These are phyloP conservation scores for Camellia granthamiana DNA, from an alignment of 148 eudicot species.

Conservation along the genomic window DNA sequence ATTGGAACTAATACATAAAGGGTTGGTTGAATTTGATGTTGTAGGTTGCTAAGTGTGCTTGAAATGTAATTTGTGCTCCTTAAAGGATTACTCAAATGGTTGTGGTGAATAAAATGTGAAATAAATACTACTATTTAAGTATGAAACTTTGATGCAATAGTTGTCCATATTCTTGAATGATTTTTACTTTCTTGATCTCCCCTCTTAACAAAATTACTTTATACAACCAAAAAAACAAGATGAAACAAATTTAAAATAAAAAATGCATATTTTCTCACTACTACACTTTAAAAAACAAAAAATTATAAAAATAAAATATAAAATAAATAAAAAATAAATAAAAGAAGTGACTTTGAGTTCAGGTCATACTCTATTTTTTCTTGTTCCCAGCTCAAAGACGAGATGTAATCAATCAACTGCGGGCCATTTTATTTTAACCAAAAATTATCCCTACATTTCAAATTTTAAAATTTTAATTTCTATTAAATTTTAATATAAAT, in stretches of 20 bases:
- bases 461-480: no score
- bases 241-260: no score
- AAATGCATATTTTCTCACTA: background rate
- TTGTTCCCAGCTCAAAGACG: no score
- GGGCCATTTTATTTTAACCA: no score
- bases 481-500: no score
- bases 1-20: background rate
- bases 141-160: background rate
- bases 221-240: background rate
- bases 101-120: background rate
- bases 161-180: background rate
- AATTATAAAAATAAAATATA: no score
- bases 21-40: conserved; percentile 1
- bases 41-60: background rate
- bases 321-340: no score
- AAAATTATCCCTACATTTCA: no score
- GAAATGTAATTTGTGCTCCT: conserved; percentile 5
- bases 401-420: no score
- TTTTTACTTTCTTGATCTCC: background rate
- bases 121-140: background rate
- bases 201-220: background rate
- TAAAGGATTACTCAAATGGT: background rate
- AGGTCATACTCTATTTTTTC: no score
- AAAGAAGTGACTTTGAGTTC: no score
- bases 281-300: no score